A percentile compares a stretch with the other conserved stretches of the same genome.
Conservation (phyloP, 345 rosid genomes). For the Populus davidiana region DNA sequence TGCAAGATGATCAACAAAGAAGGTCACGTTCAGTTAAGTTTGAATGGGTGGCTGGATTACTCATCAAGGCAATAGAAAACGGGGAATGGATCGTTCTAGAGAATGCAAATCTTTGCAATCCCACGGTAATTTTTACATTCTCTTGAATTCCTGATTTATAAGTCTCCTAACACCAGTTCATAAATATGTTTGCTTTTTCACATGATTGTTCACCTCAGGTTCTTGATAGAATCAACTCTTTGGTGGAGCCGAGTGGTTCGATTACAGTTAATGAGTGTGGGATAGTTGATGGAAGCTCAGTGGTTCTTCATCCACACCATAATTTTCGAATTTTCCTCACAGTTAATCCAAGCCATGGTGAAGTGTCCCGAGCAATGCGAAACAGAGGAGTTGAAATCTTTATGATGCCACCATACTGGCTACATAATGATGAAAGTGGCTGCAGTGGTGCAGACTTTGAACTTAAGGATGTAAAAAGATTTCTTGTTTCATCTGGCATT, state of each 20-base stretch:
- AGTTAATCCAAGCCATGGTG: slow-evolving; percentile 81
- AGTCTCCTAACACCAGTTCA: slow-evolving; percentile 13
- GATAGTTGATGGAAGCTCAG: slow-evolving; percentile 74
- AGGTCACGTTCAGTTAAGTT: slow-evolving; percentile 62
- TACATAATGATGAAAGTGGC: slow-evolving; percentile 41
- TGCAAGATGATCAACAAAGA: slow-evolving; percentile 43
- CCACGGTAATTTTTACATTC: slow-evolving; percentile 55
- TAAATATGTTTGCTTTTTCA: neutral
- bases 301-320: slow-evolving; percentile 72
- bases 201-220: slow-evolving; percentile 44
- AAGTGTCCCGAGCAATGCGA: slow-evolving; percentile 95
- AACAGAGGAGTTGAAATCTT: slow-evolving; percentile 95
- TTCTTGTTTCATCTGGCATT: slow-evolving; percentile 73
- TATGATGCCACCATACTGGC: slow-evolving; percentile 92
- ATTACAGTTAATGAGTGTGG: slow-evolving; percentile 92
- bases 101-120: slow-evolving; percentile 95
- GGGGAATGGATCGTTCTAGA: slow-evolving; percentile 94
- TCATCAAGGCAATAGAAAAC: slow-evolving; percentile 83
- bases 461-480: slow-evolving; percentile 58
- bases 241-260: slow-evolving; percentile 84
- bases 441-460: slow-evolving; percentile 45
- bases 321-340: slow-evolving; percentile 88
- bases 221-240: slow-evolving; percentile 95
- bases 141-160: slow-evolving; percentile 1
- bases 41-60: slow-evolving; percentile 87